A percentile compares a stretch with the other conserved stretches of the same genome.
These are phyloP conservation scores for Lachnellula suecica DNA, from an alignment of 2,329 filamentous ascomycete genomes.

Conservation along the genomic window DNA sequence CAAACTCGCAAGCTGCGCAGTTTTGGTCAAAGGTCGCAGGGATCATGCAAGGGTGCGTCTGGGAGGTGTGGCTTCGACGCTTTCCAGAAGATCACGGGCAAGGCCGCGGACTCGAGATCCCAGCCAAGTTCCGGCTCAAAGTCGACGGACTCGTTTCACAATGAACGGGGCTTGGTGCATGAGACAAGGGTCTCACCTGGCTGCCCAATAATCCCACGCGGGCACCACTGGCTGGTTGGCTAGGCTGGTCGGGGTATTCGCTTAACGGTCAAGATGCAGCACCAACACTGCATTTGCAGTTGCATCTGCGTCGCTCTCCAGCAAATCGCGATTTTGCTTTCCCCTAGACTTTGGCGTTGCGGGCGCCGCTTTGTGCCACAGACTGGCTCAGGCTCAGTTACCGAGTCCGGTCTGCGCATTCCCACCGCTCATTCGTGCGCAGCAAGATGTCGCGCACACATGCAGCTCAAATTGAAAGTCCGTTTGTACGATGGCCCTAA, in stretches of 20 bases:
- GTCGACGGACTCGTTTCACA: conserved; percentile 28
- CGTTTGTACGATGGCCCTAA: conserved; percentile 9
- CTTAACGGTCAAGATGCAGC: conserved; percentile 20
- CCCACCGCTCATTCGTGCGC: conserved; percentile 10
- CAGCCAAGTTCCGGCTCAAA: conserved; percentile 1
- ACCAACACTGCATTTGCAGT: conserved; percentile 5
- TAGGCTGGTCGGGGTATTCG: conserved; percentile 10
- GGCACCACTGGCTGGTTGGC: background rate
- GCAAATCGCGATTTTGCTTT: background rate
- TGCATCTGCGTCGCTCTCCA: background rate
- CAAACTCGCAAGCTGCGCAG: conserved; percentile 25
- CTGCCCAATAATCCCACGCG: conserved; percentile 28
- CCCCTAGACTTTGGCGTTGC: background rate
- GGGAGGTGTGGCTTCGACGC: conserved; percentile 25
- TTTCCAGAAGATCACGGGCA: conserved; percentile 29
- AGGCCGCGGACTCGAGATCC: conserved; percentile 15
- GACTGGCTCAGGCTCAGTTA: background rate
- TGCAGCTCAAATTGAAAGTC: conserved; percentile 4
- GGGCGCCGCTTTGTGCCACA: background rate
- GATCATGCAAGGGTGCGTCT: conserved; percentile 2
- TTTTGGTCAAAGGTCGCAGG: conserved; percentile 15
- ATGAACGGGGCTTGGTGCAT: conserved; percentile 18
- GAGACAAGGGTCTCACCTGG: conserved; percentile 22
- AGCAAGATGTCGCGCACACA: conserved; percentile 5
- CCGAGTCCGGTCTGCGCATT: conserved; percentile 1